Evolutionary conservation across 2,329 filamentous ascomycete species (phyloP).

Genomic region (Aspergillus caelatus): DNA sequence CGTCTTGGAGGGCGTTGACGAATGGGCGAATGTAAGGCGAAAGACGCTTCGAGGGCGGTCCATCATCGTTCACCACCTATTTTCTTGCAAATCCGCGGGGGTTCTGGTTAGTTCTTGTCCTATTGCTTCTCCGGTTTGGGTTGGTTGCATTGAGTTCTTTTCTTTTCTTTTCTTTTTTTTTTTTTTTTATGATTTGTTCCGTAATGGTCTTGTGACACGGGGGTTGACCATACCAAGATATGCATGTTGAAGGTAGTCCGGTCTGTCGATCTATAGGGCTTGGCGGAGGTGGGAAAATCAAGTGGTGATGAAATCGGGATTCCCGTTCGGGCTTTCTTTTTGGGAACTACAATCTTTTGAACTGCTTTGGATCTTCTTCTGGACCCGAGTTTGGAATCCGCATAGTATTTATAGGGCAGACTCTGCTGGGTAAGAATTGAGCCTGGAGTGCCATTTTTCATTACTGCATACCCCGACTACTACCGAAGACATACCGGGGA

Average conservation of each 20-base stretch:
- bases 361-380: not conserved
- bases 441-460: slow-evolving; percentile 14
- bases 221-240: slow-evolving; percentile 50
- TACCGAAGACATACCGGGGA: slow-evolving; percentile 24
- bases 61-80: slow-evolving; percentile 68
- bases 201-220: not conserved
- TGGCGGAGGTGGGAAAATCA: not conserved
- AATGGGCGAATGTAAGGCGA: slow-evolving; percentile 76
- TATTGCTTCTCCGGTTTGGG: not conserved
- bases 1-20: slow-evolving; percentile 66
- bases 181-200: not conserved
- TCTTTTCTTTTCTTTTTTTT: not conserved
- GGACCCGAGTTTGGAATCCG: slow-evolving; percentile 1
- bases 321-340: not conserved
- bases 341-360: not conserved
- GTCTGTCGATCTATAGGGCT: not conserved
- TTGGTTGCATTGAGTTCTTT: not conserved
- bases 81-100: not conserved
- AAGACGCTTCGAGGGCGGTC: slow-evolving; percentile 70
- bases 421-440: slow-evolving; percentile 22
- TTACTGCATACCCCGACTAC: slow-evolving; percentile 18
- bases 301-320: not conserved
- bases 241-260: slow-evolving; percentile 38
- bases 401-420: slow-evolving; percentile 24
- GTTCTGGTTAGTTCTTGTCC: not conserved